A percentile compares a stretch with the other conserved stretches of the same genome.
Evolutionary conservation across 2,329 filamentous ascomycete species (phyloP).

Genomic region (Neophaeococcomyces aloes): DNA sequence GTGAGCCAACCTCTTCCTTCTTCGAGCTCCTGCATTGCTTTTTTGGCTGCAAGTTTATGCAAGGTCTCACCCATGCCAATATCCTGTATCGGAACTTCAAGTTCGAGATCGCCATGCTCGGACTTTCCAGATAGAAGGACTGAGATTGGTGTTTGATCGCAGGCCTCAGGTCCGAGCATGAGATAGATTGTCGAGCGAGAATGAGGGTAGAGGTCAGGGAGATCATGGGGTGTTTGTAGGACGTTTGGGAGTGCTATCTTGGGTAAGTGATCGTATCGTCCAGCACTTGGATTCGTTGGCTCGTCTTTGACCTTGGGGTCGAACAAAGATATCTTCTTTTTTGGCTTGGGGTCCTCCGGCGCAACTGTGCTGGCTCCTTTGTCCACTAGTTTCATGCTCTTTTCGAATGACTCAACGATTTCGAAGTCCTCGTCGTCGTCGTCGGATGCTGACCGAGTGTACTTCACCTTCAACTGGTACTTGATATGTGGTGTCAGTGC

Average conservation of each 20-base stretch:
- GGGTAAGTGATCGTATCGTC: constrained; percentile 43
- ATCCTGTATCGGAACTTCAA: constrained; percentile 53
- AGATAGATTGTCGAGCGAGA: constrained; percentile 56
- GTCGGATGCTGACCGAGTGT: constrained; percentile 29
- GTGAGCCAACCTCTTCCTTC: constrained; percentile 57
- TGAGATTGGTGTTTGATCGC: constrained; percentile 40
- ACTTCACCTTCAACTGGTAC: constrained; percentile 54
- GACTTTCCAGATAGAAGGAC: constrained; percentile 51
- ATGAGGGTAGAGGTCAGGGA: constrained; percentile 58
- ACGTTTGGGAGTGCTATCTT: constrained; percentile 43
- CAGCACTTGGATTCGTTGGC: constrained; percentile 23
- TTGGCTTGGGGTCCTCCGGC: constrained; percentile 11
- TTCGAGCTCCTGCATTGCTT: constrained; percentile 58
- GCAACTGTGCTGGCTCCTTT: neutral
- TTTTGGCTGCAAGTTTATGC: constrained; percentile 60
- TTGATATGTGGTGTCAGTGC: constrained; percentile 55
- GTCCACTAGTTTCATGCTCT: constrained; percentile 22
- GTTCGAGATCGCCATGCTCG: constrained; percentile 47
- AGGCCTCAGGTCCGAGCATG: constrained; percentile 46
- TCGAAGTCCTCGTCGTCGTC: constrained; percentile 47
- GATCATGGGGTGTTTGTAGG: constrained; percentile 53
- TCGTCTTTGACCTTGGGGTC: constrained; percentile 40
- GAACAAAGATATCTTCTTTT: constrained; percentile 47
- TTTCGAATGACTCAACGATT: constrained; percentile 44
- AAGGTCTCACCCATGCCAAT: constrained; percentile 44